phyloP scores from a whole-genome alignment of 139 green algal genomes.

The Chlamydomonas applanata region DNA sequence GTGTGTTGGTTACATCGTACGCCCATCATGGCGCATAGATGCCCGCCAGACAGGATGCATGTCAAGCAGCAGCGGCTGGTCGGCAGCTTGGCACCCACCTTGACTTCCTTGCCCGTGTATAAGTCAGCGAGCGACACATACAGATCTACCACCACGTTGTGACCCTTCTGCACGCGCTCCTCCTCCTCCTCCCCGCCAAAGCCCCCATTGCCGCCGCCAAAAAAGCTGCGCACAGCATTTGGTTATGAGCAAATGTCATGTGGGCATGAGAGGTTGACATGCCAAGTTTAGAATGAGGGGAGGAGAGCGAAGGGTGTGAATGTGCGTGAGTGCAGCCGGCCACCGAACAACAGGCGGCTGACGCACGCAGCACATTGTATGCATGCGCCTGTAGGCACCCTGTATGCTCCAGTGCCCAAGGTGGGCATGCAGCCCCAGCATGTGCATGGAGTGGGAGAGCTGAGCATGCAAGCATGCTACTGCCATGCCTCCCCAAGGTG shows the following conservation, averaged over 20 bases:
- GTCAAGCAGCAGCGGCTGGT: no score
- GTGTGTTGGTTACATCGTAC: no score
- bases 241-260: not conserved
- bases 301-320: no score
- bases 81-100: conserved; percentile 48
- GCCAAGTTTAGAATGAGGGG: not conserved
- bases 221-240: conserved; percentile 65
- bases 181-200: conserved; percentile 68
- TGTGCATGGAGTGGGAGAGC: no score
- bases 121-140: conserved; percentile 86
- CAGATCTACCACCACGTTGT: conserved; percentile 84
- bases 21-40: no score
- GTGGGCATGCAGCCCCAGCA: no score
- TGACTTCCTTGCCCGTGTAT: conserved; percentile 84
- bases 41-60: no score
- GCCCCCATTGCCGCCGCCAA: conserved; percentile 59
- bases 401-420: not conserved
- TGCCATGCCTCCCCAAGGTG: conserved; percentile 3
- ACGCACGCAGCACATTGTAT: not conserved
- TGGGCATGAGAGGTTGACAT: not conserved
- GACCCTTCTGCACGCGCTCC: conserved; percentile 78
- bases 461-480: conserved; percentile 3
- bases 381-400: not conserved
- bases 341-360: not conserved
- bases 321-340: not conserved